phyloP scores from a whole-genome alignment of 805 yeast genomes.

The Barnettozyma pratensis region DNA sequence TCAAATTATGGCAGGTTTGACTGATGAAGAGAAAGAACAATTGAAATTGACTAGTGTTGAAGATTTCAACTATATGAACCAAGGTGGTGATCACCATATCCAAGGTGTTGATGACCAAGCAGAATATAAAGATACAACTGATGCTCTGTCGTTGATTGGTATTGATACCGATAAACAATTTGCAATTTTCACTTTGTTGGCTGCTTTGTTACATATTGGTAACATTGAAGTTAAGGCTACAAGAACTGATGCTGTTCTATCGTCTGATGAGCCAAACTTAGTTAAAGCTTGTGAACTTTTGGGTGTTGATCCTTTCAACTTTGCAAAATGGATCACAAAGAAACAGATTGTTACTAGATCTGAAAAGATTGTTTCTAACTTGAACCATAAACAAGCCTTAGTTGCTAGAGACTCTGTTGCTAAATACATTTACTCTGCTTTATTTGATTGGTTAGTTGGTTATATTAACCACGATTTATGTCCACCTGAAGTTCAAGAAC shows the following conservation, averaged over 20 bases:
- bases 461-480: conserved; percentile 79
- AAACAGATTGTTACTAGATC: conserved; percentile 90
- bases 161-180: conserved; percentile 52
- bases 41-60: conserved; percentile 60
- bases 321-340: conserved; percentile 89
- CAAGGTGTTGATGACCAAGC: conserved; percentile 75
- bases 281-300: conserved; percentile 78
- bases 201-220: conserved; percentile 90
- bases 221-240: conserved; percentile 84
- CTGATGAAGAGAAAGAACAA: conserved; percentile 43
- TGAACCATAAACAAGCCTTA: conserved; percentile 75
- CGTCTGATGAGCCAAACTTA: conserved; percentile 83
- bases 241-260: conserved; percentile 73
- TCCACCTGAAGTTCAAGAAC: conserved; percentile 57
- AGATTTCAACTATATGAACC: conserved; percentile 79
- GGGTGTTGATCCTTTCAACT: conserved; percentile 66
- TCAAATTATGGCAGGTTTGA: conserved; percentile 76
- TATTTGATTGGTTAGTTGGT: conserved; percentile 93
- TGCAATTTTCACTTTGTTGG: conserved; percentile 70
- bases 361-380: conserved; percentile 82
- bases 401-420: conserved; percentile 98
- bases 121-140: conserved; percentile 72
- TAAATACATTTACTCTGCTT: conserved; percentile 84
- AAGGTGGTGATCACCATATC: conserved; percentile 75
- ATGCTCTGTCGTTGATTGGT: conserved; percentile 78